phyloP scores from a whole-genome alignment of 2,329 filamentous ascomycete species.

The Xylariomycetidae sp. region DNA sequence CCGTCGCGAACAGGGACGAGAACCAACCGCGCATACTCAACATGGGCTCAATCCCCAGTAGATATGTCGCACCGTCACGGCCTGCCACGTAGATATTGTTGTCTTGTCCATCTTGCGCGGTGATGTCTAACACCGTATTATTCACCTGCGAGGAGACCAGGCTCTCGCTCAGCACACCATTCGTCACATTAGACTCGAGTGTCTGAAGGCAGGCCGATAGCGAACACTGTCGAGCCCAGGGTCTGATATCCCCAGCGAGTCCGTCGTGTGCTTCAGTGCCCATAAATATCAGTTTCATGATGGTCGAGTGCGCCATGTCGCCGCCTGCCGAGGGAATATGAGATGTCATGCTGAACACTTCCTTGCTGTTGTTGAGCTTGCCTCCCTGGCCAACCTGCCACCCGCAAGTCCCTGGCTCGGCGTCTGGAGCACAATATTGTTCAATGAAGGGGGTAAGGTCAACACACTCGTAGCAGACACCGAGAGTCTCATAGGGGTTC shows the following conservation, averaged over 20 bases:
- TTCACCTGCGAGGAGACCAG: slow-evolving; percentile 16
- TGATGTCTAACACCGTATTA: slow-evolving; percentile 20
- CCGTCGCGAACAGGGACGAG: slow-evolving; percentile 22
- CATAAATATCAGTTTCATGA: slow-evolving; percentile 30
- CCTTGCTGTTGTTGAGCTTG: slow-evolving; percentile 14
- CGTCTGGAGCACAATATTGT: slow-evolving; percentile 16
- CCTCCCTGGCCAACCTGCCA: slow-evolving; percentile 25
- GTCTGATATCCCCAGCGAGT: slow-evolving; percentile 15
- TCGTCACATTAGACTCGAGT: slow-evolving; percentile 17
- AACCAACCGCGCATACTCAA: slow-evolving; percentile 29
- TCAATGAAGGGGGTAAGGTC: slow-evolving; percentile 24
- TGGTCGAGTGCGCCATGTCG: slow-evolving; percentile 25
- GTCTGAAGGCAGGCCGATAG: slow-evolving; percentile 27
- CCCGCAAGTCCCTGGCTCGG: slow-evolving; percentile 16
- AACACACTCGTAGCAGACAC: slow-evolving; percentile 22
- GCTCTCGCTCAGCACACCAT: slow-evolving; percentile 24
- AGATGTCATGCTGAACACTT: slow-evolving; percentile 30
- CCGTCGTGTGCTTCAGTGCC: slow-evolving; percentile 24
- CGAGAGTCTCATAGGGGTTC: slow-evolving; percentile 23
- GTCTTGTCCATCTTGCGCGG: slow-evolving; percentile 10
- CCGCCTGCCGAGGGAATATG: slow-evolving; percentile 20
- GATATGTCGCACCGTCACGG: slow-evolving; percentile 13
- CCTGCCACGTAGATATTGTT: slow-evolving; percentile 16
- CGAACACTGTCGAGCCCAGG: slow-evolving; percentile 28
- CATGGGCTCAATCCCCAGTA: slow-evolving; percentile 23